Base-by-base conservation (phyloP, 169 alveolate genomes). In the Plasmodium fragile region DNA sequence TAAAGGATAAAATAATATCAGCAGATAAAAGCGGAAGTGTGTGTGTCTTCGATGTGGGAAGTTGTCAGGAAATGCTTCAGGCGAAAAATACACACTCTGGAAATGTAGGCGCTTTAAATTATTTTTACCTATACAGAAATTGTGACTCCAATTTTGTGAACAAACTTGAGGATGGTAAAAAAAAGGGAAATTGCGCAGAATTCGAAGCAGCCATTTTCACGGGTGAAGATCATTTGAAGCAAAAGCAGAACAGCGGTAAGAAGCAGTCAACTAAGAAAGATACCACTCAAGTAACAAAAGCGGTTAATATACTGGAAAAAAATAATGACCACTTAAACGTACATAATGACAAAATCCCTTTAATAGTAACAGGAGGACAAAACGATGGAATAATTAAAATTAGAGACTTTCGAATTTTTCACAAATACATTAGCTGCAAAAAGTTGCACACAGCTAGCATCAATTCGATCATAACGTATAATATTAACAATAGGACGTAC, bases 301-400 rank as follows among this genome's bases (percentile, higher is more conserved):
- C 94, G 34, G 82, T 45, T 13, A 49, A 70, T 81, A 71, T 81
- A 49, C 55, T 80, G 49, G 82, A 81, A 16, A 34, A 65, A 45
- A 28, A 52, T 22, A 16, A 70, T 39, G 53, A 45, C 43, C 59
- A 90, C 55, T 71, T 81, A 75, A 80, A 87, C 49, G 78, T 81
- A 55, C 32, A 81, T 53, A 53, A 91, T n/a, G 84, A 69, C 3
- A 91, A 70, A 81, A 80, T 75, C 36, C 94, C 94, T 22, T 91
- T 91, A 91, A 80, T 91, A 91, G 52, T 91, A 69, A 91, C 94
- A 70, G 94, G 94, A 13, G 94, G 94, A 11, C 92, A 79, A 52
- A 80, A 13, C 36, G 94, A 91, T 69, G 94, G 94, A 18, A 81
- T 45, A 49, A 8, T 91, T 2, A 80, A 79, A 91, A 81, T 91